phyloP scores from a whole-genome alignment of 2,329 filamentous ascomycete species.

The Trichoderma simmonsii region DNA sequence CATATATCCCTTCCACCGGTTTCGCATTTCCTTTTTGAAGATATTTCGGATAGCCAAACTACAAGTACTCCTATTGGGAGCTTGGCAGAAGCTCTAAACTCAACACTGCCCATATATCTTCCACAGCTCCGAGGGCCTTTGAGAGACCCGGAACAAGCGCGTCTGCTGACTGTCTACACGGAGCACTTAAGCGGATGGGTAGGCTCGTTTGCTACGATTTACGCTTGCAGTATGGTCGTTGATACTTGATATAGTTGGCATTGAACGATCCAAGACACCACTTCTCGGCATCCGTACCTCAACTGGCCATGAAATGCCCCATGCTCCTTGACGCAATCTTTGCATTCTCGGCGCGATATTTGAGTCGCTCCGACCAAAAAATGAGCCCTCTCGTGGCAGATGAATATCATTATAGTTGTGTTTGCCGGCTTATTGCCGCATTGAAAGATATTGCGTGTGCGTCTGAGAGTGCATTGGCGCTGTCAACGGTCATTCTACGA shows the following conservation, averaged over 20 bases:
- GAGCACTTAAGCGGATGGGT: constrained; percentile 7
- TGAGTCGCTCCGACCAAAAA: not conserved
- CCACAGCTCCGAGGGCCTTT: not conserved
- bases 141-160: not conserved
- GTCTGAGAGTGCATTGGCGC: constrained; percentile 8
- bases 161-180: not conserved
- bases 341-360: constrained; percentile 8
- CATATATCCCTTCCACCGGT: not conserved
- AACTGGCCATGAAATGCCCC: constrained; percentile 14
- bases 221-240: not conserved
- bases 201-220: not conserved
- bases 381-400: not conserved
- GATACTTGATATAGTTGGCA: not conserved
- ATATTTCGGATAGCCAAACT: not conserved
- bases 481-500: constrained; percentile 16
- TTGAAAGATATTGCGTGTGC: constrained; percentile 11
- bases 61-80: not conserved
- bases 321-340: constrained; percentile 17
- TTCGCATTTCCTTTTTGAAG: not conserved
- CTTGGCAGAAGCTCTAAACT: not conserved
- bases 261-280: constrained; percentile 13
- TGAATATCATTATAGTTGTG: constrained; percentile 10
- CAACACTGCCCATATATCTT: constrained; percentile 3
- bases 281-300: constrained; percentile 9
- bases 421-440: constrained; percentile 7